These are phyloP conservation scores for Eucalyptus cloeziana DNA, from an alignment of 345 rosid genomes.

Conservation along the genomic window DNA sequence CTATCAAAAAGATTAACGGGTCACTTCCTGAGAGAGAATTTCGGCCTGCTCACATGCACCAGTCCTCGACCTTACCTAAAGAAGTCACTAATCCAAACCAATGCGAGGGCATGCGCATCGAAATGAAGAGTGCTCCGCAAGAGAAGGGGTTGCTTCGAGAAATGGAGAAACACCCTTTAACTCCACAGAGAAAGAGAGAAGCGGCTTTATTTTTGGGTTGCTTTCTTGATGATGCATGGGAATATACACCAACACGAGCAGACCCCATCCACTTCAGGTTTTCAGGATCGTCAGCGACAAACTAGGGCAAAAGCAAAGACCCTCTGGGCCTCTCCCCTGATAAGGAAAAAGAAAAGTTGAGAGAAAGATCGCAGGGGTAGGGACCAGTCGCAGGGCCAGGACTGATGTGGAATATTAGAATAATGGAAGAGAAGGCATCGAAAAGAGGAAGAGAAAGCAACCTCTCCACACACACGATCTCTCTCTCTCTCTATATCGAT, in stretches of 20 bases:
- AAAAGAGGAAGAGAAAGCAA: constrained; percentile 6
- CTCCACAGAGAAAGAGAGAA: not conserved
- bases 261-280: not conserved
- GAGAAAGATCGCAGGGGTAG: not conserved
- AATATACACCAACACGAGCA: not conserved
- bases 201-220: not conserved
- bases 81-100: not conserved
- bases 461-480: not conserved
- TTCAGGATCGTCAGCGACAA: constrained; percentile 2
- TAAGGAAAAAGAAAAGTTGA: not conserved
- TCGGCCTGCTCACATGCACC: not conserved
- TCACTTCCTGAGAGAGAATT: not conserved
- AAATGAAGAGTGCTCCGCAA: not conserved
- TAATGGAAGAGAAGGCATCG: not conserved
- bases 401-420: not conserved
- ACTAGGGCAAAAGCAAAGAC: not conserved
- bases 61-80: not conserved
- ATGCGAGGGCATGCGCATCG: not conserved
- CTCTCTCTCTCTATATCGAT: not conserved
- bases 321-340: not conserved
- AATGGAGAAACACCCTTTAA: not conserved
- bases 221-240: not conserved
- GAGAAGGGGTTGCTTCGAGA: not conserved
- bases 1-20: not conserved
- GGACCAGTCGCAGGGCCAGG: not conserved